A percentile compares a stretch with the other conserved stretches of the same genome.
Evolutionary conservation across 2,329 filamentous ascomycete species (phyloP).

Genomic region (Colletotrichum sp.): DNA sequence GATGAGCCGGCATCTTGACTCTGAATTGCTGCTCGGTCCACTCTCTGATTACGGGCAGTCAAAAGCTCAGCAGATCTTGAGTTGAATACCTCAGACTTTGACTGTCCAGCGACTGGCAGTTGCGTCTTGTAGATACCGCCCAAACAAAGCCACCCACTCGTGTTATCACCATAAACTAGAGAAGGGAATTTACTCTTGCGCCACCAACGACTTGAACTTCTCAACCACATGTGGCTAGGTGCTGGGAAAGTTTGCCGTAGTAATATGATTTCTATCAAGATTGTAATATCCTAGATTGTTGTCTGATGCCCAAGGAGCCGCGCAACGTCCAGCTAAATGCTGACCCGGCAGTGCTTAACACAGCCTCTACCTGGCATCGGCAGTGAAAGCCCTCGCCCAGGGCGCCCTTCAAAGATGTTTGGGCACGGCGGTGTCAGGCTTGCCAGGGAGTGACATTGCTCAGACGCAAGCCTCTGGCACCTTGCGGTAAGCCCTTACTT

Average conservation of each 20-base stretch:
- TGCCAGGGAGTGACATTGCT: neutral
- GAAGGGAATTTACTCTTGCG: neutral
- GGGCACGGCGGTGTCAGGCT: neutral
- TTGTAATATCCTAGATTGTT: neutral
- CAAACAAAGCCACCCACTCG: neutral
- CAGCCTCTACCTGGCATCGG: neutral
- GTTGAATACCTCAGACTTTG: neutral
- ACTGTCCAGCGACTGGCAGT: neutral
- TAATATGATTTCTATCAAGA: neutral
- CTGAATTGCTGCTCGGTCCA: neutral
- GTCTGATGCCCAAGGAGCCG: neutral
- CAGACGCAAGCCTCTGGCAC: neutral
- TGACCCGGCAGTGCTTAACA: neutral
- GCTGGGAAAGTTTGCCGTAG: neutral
- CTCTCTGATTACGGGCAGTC: neutral
- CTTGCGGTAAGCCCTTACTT: neutral
- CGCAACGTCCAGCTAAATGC: neutral
- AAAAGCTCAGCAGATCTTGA: neutral
- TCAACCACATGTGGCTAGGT: neutral
- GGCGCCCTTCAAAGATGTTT: neutral
- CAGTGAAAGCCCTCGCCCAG: neutral
- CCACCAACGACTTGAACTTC: neutral
- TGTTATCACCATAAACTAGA: neutral
- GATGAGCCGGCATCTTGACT: neutral
- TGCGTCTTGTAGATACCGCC: neutral